Base-by-base conservation (phyloP, 345 rosid genomes). In the Rhodamnia rubescens region DNA sequence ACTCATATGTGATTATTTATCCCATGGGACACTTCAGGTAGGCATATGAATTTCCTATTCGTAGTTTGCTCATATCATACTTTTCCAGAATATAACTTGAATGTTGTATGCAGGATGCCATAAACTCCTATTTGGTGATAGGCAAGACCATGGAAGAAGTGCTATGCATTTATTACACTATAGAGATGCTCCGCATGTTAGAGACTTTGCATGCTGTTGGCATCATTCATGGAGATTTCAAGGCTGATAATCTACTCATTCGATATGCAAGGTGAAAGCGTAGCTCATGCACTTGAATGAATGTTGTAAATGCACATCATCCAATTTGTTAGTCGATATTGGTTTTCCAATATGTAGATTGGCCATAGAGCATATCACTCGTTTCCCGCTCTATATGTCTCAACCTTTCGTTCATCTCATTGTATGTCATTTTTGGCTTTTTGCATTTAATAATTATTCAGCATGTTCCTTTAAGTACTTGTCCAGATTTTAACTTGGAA, bases 211-310 rank as follows among this genome's bases (percentile, higher is more conserved):
- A 97, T 88, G 82, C 88, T 86, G 95, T 90, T 85, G 98, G 98
- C 88, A 92, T 97, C 89, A 91, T 97, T 87, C 98, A 97, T 90
- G 99, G 98, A 88, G 99, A 97, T 91, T 96, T 97, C 91, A 97
- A 95, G 92, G 98, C 98, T 82, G 98, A 97, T 86, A 97, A 97
- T 90, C 91, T 97, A 52, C 95, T 96, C 50, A 81, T 95, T 85
- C 96, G 95, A 83, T 92, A 94, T 90, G 85, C 98, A 82, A 91
- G 92, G 99, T 97, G 90, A 92, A 59, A 57, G 40, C 8, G 0
- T 42, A 24, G 24, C 75, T 59, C 61, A 5, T 2, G 22, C 29
- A 29, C 47, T 15, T 26, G 55, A 47, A 84, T 27, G 84, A 51
- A n/a, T 50, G 58, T 27, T 82, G 42, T 27, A 12, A 47, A 52